These are phyloP conservation scores for Trichoderma sp. DNA, from an alignment of 2,329 filamentous ascomycete species.

Conservation along the genomic window DNA sequence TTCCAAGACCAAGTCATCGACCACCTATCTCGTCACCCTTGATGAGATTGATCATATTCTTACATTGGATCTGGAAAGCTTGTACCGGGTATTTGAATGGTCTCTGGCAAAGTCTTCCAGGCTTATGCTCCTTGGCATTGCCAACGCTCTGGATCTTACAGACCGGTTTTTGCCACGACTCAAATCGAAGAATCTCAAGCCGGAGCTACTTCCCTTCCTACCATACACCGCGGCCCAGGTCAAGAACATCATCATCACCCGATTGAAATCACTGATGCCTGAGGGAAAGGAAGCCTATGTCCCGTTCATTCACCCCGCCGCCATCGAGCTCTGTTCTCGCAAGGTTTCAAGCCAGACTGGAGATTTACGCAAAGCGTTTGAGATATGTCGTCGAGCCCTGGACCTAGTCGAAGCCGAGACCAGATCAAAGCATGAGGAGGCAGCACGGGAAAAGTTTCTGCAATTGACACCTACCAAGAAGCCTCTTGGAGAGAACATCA, in stretches of 20 bases:
- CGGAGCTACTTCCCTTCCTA: slow-evolving; percentile 83
- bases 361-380: slow-evolving; percentile 91
- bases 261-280: slow-evolving; percentile 72
- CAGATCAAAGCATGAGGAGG: slow-evolving; percentile 67
- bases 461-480: slow-evolving; percentile 69
- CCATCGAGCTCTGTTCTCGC: slow-evolving; percentile 89
- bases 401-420: slow-evolving; percentile 88
- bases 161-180: slow-evolving; percentile 91
- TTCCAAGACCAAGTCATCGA: slow-evolving; percentile 53
- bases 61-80: slow-evolving; percentile 79
- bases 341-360: slow-evolving; percentile 94
- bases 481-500: slow-evolving; percentile 77
- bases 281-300: slow-evolving; percentile 59
- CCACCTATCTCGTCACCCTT: slow-evolving; percentile 77
- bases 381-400: slow-evolving; percentile 85
- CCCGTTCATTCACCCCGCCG: slow-evolving; percentile 90
- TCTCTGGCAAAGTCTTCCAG: slow-evolving; percentile 77
- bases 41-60: slow-evolving; percentile 96
- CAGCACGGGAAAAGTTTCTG: slow-evolving; percentile 53
- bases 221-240: slow-evolving; percentile 89
- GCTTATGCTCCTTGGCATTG: slow-evolving; percentile 85
- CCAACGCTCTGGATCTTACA: slow-evolving; percentile 92
- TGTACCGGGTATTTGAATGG: slow-evolving; percentile 97
- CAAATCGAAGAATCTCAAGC: slow-evolving; percentile 89
- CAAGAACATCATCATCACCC: slow-evolving; percentile 78